Conservation (phyloP, 2,329 filamentous ascomycete genomes). For the Penicillium sp. region DNA sequence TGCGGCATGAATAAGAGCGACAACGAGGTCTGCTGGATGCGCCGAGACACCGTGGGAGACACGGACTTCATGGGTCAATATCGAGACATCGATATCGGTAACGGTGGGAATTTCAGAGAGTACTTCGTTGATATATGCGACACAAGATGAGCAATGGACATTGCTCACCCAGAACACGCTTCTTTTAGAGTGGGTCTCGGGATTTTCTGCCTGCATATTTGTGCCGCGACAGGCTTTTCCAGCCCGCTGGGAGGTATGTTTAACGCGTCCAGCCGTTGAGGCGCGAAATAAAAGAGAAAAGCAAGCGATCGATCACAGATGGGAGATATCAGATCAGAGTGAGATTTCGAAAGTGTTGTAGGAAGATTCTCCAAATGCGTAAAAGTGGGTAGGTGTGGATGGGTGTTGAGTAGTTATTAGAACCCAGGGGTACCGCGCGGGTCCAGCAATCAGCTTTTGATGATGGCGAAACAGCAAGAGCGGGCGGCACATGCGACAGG, state of each 20-base stretch:
- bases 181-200: conserved; percentile 11
- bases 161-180: conserved; percentile 52
- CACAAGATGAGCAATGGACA: conserved; percentile 54
- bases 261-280: background rate
- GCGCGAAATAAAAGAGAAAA: background rate
- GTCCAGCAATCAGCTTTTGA: conserved; percentile 12
- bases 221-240: conserved; percentile 12
- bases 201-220: conserved; percentile 15
- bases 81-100: conserved; percentile 45
- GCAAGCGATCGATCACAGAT: background rate
- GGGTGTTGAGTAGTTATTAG: background rate
- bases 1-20: conserved; percentile 47
- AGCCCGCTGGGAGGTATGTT: background rate
- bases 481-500: conserved; percentile 9
- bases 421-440: conserved; percentile 7
- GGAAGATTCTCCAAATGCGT: background rate
- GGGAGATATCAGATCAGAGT: background rate
- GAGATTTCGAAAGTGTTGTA: background rate
- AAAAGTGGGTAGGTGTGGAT: background rate
- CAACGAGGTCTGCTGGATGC: conserved; percentile 38
- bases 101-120: conserved; percentile 43
- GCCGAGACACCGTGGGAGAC: conserved; percentile 42
- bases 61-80: conserved; percentile 49
- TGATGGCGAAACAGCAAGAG: conserved; percentile 8
- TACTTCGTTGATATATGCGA: conserved; percentile 51